Evolutionary conservation across 2,329 filamentous ascomycete genomes (phyloP).

Genomic region (Trichoderma gracile): DNA sequence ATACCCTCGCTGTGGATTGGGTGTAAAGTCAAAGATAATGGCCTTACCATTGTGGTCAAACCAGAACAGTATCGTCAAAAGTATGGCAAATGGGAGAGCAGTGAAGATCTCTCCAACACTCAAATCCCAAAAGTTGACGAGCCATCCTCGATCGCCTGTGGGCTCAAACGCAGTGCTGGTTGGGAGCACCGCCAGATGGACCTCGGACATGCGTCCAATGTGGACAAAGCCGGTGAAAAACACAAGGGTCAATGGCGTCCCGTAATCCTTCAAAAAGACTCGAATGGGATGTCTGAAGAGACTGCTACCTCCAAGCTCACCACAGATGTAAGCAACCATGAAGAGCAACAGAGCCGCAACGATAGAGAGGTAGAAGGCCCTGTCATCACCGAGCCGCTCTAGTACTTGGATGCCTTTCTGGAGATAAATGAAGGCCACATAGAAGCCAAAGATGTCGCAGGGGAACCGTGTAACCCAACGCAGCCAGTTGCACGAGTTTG

Average conservation of each 20-base stretch:
- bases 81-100: conserved; percentile 81
- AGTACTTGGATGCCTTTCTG: conserved; percentile 90
- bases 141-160: conserved; percentile 71
- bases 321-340: conserved; percentile 72
- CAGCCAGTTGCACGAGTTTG: conserved; percentile 86
- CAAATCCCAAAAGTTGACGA: conserved; percentile 81
- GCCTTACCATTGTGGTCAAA: conserved; percentile 79
- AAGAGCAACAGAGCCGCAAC: conserved; percentile 76
- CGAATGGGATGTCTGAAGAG: conserved; percentile 75
- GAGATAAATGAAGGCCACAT: conserved; percentile 87
- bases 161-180: conserved; percentile 78
- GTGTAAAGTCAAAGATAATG: background rate
- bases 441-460: conserved; percentile 93
- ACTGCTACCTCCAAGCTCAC: conserved; percentile 67
- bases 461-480: conserved; percentile 88
- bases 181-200: conserved; percentile 70
- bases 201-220: conserved; percentile 74
- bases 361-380: conserved; percentile 76
- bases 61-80: conserved; percentile 83
- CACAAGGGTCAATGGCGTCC: conserved; percentile 76
- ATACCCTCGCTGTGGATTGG: background rate
- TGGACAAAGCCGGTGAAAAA: conserved; percentile 92
- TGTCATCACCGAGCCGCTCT: conserved; percentile 66
- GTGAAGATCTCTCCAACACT: conserved; percentile 72
- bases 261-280: conserved; percentile 87